phyloP scores from a whole-genome alignment of 257 asterid species.

The Petunia secreta region DNA sequence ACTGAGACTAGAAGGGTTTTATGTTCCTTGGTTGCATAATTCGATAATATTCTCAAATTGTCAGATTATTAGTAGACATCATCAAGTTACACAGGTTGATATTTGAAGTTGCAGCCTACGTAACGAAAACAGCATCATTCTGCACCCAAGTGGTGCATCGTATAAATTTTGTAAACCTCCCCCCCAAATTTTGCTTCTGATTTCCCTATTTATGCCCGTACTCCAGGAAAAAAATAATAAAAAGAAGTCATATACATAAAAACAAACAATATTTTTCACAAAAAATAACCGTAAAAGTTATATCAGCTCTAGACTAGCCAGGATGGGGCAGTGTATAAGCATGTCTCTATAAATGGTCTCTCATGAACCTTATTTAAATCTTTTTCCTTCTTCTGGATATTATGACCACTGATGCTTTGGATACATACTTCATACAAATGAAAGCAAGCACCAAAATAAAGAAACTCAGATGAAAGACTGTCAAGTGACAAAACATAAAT shows the following conservation, averaged over 20 bases:
- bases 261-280: not conserved
- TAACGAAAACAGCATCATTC: not conserved
- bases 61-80: conserved; percentile 1
- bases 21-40: conserved; percentile 1
- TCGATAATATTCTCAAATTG: not conserved
- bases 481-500: conserved; percentile 14
- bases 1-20: not conserved
- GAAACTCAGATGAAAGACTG: not conserved
- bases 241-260: not conserved
- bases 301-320: conserved; percentile 6
- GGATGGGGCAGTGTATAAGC: not conserved
- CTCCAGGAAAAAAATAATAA: not conserved
- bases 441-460: conserved; percentile 5
- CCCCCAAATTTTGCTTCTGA: not conserved
- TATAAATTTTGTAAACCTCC: conserved; percentile 6
- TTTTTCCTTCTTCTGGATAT: conserved; percentile 1
- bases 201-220: not conserved
- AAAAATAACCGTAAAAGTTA: not conserved
- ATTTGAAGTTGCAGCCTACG: conserved; percentile 15
- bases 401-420: not conserved
- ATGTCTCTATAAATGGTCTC: not conserved
- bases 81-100: conserved; percentile 19
- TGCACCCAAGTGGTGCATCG: conserved; percentile 9
- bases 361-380: not conserved
- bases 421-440: conserved; percentile 19